Base-by-base conservation (phyloP, 352 stramenopile genomes). In the Phytophthora constricta region DNA sequence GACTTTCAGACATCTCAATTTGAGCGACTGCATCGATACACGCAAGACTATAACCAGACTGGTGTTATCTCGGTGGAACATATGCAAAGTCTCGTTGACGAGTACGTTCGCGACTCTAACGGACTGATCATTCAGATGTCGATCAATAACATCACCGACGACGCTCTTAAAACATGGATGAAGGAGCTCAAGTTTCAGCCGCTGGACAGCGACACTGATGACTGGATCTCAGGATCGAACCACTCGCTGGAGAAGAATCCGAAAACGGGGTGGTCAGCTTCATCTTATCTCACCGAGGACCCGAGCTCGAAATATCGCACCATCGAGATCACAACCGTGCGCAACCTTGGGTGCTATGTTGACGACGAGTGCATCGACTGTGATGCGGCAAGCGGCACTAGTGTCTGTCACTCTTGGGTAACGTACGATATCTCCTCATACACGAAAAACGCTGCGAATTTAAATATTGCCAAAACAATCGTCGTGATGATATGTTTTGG, bases 401-500 rank as follows among this genome's bases (percentile, higher is more conserved):
- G 75, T 19, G 60, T 60, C 8, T 97, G 90, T 58, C 80, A 91
- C 56, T 92, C 86, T 0, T 68, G 65, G 33, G 90, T 95, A 4
- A 79, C 74, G 10, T 97, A 88, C 61, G 89, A 97, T 52, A 91
- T 92, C 5, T 82, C 79, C 7, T 59, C 61, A 16, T 76, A 80
- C 46, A 67, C 71, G 22, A 68, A 65, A 10, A 79, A 65, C 16
- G 65, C 74, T 0, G 74, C 80, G 1, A 72, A 86, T 31, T 68
- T 95, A 43, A 94, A 87, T 48, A 94, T 98, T 26, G 76, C 72
- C 50, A 96, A 95, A 69, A 98, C 91, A 5, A 70, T 96, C 4
- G 74, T 97, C 1, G 87, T 98, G 42, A 97, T 97, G 67, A 89
- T 98, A 51, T 95, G 97, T 39, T 89, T 98, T 45, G 82, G 80